Evolutionary conservation across 129 eudicot species (phyloP).

Genomic region (Sambucus nigra): DNA sequence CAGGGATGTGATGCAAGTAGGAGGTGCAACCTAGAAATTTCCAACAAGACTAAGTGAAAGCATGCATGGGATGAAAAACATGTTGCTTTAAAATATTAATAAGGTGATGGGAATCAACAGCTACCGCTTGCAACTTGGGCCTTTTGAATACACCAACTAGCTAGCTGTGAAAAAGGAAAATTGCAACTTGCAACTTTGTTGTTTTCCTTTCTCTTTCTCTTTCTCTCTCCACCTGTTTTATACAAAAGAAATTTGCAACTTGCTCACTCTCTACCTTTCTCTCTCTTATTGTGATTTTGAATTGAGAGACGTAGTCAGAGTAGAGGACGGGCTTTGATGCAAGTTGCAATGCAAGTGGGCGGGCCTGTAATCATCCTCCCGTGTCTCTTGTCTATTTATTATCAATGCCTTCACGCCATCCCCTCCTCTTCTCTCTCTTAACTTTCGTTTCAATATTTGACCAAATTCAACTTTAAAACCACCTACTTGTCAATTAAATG

Average conservation of each 20-base stretch:
- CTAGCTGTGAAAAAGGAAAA: background rate
- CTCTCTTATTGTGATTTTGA: slow-evolving; percentile 1
- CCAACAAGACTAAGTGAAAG: too few species aligned
- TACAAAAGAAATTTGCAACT: slow-evolving; percentile 9
- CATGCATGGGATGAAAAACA: background rate
- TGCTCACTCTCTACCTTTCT: slow-evolving; percentile 1
- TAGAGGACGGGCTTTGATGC: background rate
- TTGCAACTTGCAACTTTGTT: slow-evolving; percentile 8
- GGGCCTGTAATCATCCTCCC: slow-evolving; percentile 15
- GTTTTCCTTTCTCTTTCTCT: background rate
- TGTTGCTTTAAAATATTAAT: background rate
- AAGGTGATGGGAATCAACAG: slow-evolving; percentile 10
- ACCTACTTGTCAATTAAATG: too few species aligned
- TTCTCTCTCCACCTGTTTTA: background rate
- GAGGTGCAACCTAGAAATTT: too few species aligned
- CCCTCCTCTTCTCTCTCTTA: background rate
- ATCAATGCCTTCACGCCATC: slow-evolving; percentile 13
- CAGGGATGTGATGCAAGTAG: too few species aligned
- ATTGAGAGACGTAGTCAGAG: background rate
- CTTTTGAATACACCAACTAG: slow-evolving; percentile 14
- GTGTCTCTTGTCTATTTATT: slow-evolving; percentile 21
- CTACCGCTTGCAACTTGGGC: slow-evolving; percentile 17
- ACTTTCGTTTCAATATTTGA: background rate
- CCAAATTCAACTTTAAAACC: too few species aligned
- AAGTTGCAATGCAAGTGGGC: slow-evolving; percentile 24